These are phyloP conservation scores for Arctostaphylos glauca DNA, from an alignment of 148 eudicot species.

Conservation along the genomic window DNA sequence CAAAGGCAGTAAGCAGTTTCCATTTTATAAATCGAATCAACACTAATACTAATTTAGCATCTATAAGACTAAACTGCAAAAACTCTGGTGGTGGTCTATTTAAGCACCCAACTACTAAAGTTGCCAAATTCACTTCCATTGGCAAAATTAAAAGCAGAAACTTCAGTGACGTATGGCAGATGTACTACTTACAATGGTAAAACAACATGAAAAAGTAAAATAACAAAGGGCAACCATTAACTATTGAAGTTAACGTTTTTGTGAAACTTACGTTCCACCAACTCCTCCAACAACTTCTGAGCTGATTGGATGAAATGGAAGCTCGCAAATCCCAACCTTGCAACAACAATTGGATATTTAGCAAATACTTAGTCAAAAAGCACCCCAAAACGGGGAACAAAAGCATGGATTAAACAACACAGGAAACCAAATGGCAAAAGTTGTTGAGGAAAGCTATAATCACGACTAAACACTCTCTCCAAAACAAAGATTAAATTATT, in stretches of 20 bases:
- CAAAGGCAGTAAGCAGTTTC: not conserved
- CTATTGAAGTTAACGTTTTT: not conserved
- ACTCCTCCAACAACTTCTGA: constrained; percentile 90
- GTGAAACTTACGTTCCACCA: constrained; percentile 91
- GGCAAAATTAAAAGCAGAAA: not conserved
- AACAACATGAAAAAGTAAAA: not conserved
- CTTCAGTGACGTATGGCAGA: not conserved
- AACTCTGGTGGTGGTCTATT: not conserved
- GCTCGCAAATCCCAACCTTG: constrained; percentile 96
- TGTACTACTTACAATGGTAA: not conserved
- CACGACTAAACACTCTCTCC: too few relatives aligned
- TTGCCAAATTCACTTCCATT: not conserved
- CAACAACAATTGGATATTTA: constrained; percentile 19
- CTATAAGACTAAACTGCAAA: not conserved
- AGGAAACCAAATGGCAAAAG: not conserved
- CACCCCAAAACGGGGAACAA: not conserved
- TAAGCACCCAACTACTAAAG: not conserved
- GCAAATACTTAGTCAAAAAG: not conserved
- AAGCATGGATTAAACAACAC: not conserved
- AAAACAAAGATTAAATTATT: not conserved
- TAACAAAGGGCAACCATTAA: not conserved
- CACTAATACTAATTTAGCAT: not conserved
- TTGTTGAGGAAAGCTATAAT: not conserved
- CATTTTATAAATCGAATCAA: not conserved
- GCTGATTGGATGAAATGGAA: constrained; percentile 94